Conservation (phyloP, 2,329 filamentous ascomycete genomes). For the Atkinsonella texensis region DNA sequence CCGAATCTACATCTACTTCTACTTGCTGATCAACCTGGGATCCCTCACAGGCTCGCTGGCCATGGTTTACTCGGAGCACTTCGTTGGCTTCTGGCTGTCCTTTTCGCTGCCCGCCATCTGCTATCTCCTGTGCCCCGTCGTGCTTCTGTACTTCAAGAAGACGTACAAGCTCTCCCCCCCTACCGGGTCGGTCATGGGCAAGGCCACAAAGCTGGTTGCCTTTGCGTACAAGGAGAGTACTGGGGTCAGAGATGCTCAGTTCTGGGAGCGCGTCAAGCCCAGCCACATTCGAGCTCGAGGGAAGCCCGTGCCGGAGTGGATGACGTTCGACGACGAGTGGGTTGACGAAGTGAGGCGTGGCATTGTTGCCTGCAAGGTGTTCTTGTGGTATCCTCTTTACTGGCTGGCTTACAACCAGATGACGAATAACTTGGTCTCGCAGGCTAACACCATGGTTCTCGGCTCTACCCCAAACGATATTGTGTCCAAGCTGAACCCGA, state of each 20-base stretch:
- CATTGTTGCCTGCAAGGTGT: constrained; percentile 55
- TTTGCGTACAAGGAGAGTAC: constrained; percentile 49
- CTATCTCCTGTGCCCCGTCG: constrained; percentile 38
- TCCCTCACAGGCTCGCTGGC: constrained; percentile 49
- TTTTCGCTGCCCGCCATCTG: constrained; percentile 56
- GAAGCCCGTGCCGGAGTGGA: constrained; percentile 47
- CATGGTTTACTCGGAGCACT: constrained; percentile 63
- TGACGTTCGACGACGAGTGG: constrained; percentile 71
- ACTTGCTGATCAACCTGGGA: constrained; percentile 61
- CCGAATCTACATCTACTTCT: constrained; percentile 58
- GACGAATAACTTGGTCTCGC: constrained; percentile 47
- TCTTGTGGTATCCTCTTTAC: constrained; percentile 54
- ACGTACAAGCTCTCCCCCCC: neutral
- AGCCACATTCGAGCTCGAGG: constrained; percentile 39
- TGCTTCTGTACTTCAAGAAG: neutral
- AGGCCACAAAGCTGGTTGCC: constrained; percentile 5
- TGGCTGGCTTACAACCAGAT: constrained; percentile 42
- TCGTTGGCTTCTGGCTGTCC: constrained; percentile 63
- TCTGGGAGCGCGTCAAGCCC: constrained; percentile 59
- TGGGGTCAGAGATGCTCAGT: constrained; percentile 22
- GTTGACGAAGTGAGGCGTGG: constrained; percentile 64
- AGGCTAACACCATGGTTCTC: constrained; percentile 53
- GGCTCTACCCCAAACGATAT: constrained; percentile 68
- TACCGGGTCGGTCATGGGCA: neutral
- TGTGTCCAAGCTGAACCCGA: constrained; percentile 61